These are phyloP conservation scores for Arctium lappa DNA, from an alignment of 129 eudicot genomes.

Conservation along the genomic window DNA sequence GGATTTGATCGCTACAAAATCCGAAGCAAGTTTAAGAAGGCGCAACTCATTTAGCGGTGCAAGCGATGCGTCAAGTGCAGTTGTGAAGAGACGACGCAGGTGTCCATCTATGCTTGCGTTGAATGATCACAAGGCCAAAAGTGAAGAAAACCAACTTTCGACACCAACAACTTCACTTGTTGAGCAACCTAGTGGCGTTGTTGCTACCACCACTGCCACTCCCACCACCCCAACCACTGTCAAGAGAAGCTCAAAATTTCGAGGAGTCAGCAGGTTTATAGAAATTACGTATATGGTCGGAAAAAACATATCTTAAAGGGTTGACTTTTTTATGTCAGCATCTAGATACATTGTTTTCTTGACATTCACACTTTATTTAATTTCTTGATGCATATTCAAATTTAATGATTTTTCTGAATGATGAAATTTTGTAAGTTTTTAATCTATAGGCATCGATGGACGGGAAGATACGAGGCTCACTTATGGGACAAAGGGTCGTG, in stretches of 20 bases:
- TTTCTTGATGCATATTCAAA: background rate
- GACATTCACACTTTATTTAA: background rate
- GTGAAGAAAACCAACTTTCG: constrained; percentile 21
- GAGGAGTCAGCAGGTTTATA: constrained; percentile 66
- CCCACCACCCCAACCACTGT: constrained; percentile 50
- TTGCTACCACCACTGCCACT: constrained; percentile 16
- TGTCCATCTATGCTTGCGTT: constrained; percentile 39
- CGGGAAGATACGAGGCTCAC: constrained; percentile 85
- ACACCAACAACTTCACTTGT: constrained; percentile 11
- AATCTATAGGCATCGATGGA: constrained; percentile 64
- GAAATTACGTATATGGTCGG: background rate
- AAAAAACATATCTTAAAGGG: background rate
- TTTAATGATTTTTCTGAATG: background rate
- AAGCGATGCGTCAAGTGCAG: constrained; percentile 31
- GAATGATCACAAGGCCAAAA: constrained; percentile 4
- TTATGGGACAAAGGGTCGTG: constrained; percentile 90
- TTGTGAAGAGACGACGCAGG: constrained; percentile 52
- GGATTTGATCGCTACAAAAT: constrained; percentile 30
- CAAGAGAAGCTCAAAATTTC: constrained; percentile 64
- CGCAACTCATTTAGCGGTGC: constrained; percentile 24
- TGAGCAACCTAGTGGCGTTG: constrained; percentile 37
- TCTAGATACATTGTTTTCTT: background rate
- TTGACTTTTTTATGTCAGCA: background rate
- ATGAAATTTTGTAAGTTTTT: background rate
- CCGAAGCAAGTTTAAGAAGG: constrained; percentile 31